Conservation (phyloP, 2,329 filamentous ascomycete species). For the Sporothrix globosa region DNA sequence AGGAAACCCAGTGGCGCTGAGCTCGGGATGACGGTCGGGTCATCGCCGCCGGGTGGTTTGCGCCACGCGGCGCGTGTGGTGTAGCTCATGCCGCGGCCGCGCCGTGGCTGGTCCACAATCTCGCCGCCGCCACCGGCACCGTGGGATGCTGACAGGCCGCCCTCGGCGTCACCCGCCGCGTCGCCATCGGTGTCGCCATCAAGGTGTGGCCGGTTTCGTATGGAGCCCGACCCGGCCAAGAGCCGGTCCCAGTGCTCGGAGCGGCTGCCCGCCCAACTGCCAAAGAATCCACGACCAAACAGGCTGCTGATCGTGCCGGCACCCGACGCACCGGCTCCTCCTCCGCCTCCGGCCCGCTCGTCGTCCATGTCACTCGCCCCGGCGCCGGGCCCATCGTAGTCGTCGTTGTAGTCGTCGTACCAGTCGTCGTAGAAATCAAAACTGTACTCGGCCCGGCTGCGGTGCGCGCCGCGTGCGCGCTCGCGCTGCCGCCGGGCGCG, state of each 20-base stretch:
- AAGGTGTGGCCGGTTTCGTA: constrained; percentile 44
- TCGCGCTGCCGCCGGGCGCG: constrained; percentile 69
- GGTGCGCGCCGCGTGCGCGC: constrained; percentile 58
- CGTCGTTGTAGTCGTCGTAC: constrained; percentile 62
- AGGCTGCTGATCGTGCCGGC: constrained; percentile 39
- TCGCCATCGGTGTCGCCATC: constrained; percentile 39
- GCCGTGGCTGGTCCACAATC: constrained; percentile 65
- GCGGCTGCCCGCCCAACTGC: constrained; percentile 66
- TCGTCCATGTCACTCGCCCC: constrained; percentile 72
- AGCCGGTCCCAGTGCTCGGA: constrained; percentile 83
- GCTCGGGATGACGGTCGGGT: constrained; percentile 87
- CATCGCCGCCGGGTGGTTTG: constrained; percentile 55
- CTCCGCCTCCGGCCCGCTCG: constrained; percentile 39
- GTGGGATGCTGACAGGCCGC: constrained; percentile 36
- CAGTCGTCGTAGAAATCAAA: constrained; percentile 99
- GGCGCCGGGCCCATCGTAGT: constrained; percentile 46
- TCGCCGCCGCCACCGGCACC: constrained; percentile 41
- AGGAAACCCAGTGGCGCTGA: constrained; percentile 85
- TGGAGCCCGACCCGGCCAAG: constrained; percentile 67
- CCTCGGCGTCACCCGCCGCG: constrained; percentile 38
- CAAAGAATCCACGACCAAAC: constrained; percentile 65
- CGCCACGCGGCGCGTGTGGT: constrained; percentile 60
- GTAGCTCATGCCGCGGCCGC: constrained; percentile 87
- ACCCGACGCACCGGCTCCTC: constrained; percentile 41
- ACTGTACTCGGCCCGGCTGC: constrained; percentile 71